Evolutionary conservation across 2,329 filamentous ascomycete species (phyloP).

Genomic region (Cryphonectria naterciae): DNA sequence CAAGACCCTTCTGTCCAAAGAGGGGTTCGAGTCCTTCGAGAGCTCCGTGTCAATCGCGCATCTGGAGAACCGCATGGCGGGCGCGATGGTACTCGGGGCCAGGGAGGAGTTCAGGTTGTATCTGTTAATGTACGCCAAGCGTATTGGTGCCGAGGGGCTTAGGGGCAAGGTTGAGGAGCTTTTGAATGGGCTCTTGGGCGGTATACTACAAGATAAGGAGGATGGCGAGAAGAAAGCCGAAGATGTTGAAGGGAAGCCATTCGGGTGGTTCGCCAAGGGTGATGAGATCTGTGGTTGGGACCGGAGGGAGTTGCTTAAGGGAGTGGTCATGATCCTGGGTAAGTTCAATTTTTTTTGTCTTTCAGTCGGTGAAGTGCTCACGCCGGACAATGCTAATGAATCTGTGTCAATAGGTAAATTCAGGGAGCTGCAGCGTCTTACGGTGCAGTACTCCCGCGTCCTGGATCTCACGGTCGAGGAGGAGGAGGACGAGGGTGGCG

Average conservation of each 20-base stretch:
- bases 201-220: slow-evolving; percentile 63
- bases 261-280: slow-evolving; percentile 67
- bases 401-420: slow-evolving; percentile 72
- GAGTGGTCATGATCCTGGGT: slow-evolving; percentile 92
- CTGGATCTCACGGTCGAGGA: slow-evolving; percentile 64
- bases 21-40: slow-evolving; percentile 92
- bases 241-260: slow-evolving; percentile 42
- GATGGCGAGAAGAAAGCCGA: slow-evolving; percentile 39
- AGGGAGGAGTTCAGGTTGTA: slow-evolving; percentile 94
- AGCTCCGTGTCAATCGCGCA: slow-evolving; percentile 90
- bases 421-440: slow-evolving; percentile 88
- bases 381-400: slow-evolving; percentile 38
- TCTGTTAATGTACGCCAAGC: slow-evolving; percentile 97
- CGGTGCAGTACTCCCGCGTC: slow-evolving; percentile 91
- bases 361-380: neutral
- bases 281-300: slow-evolving; percentile 90
- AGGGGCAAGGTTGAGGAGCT: slow-evolving; percentile 92
- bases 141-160: slow-evolving; percentile 86
- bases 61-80: slow-evolving; percentile 91
- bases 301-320: slow-evolving; percentile 82
- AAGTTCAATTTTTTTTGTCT: slow-evolving; percentile 44
- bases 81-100: slow-evolving; percentile 80
- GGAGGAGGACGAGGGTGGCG: slow-evolving; percentile 36
- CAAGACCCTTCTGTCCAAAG: slow-evolving; percentile 83
- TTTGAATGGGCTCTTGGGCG: slow-evolving; percentile 78